Evolutionary conservation across 371 early-diverging fungal genomes (phyloP), one percentile per base, ranked within the genome.

Genomic region (Rhizomucor miehei): DNA sequence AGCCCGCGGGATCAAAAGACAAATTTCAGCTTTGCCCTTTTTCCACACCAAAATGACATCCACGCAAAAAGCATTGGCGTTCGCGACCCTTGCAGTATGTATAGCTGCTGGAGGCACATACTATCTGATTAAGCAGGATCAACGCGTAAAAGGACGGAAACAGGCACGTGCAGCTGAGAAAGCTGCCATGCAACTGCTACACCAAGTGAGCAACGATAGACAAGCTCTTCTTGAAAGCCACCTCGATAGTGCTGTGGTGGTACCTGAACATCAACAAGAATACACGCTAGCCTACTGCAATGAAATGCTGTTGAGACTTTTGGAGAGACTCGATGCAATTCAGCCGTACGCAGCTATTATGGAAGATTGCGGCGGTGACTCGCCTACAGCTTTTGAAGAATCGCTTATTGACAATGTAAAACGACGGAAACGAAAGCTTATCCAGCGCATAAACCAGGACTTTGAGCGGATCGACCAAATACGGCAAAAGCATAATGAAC

Each of bases 241-340:
- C 29, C 29, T 5, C 17, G 6, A 14, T 13, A 21, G 16, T 35
- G 9, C 17, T 25, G 59, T 17, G 29, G 50, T 14, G 9, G 41
- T 44, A 0, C 48, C 29, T 17, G 44, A 43, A 16, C 13, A 2
- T 20, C 46, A 51, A 23, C 46, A 49, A 24, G 67, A 71, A 38
- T 71, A 59, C 35, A 49, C 40, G 3, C 46, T 71, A 8, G 69
- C 64, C 3, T 63, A 69, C 10, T 56, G 62, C n/a, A 71, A 75
- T 44, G 75, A 75, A 37, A 39, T 75, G 36, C 46, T 71, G 16
- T 39, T 71, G 20, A 62, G 58, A 41, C 51, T 71, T 1, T 56
- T 75, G 61, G 75, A 75, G 16, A 57, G 67, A 16, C 46, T 75
- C 1, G 75, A 75, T 29, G 65, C 72, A 11, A 67, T 75, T 41